Evolutionary conservation across 768 basidiomycete species (phyloP).

Genomic region (Naganishia randhawae): DNA sequence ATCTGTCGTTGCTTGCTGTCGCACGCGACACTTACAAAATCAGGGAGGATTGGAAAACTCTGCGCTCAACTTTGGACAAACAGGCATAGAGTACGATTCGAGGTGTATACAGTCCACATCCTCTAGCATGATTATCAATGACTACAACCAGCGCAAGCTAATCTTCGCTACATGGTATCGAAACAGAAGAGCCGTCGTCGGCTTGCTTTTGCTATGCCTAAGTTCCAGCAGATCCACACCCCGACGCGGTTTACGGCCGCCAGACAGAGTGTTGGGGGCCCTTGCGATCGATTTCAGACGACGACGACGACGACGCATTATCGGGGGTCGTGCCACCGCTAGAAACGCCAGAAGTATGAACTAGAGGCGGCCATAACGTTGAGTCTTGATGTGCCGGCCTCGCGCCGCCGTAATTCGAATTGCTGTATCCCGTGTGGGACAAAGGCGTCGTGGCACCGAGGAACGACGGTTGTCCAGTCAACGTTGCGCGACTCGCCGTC

Average conservation of each 20-base stretch:
- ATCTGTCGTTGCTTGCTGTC: slow-evolving; percentile 39
- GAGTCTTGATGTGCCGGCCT: not conserved
- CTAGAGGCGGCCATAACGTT: not conserved
- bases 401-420: not conserved
- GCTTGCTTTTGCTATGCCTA: too few species aligned
- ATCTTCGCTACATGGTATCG: not conserved
- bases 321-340: not conserved
- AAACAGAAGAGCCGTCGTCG: not conserved
- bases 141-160: not conserved
- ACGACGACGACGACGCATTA: too few species aligned
- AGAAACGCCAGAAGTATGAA: not conserved
- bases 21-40: slow-evolving; percentile 40
- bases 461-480: not conserved
- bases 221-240: too few species aligned
- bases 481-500: not conserved
- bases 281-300: not conserved
- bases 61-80: not conserved
- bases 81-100: not conserved
- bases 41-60: slow-evolving; percentile 36
- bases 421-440: not conserved
- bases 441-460: not conserved
- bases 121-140: not conserved
- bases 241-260: not conserved
- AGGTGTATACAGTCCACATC: not conserved
- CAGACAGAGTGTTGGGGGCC: not conserved